Evolutionary conservation across 257 asterid species (phyloP).

Genomic region (Solanum chilense): DNA sequence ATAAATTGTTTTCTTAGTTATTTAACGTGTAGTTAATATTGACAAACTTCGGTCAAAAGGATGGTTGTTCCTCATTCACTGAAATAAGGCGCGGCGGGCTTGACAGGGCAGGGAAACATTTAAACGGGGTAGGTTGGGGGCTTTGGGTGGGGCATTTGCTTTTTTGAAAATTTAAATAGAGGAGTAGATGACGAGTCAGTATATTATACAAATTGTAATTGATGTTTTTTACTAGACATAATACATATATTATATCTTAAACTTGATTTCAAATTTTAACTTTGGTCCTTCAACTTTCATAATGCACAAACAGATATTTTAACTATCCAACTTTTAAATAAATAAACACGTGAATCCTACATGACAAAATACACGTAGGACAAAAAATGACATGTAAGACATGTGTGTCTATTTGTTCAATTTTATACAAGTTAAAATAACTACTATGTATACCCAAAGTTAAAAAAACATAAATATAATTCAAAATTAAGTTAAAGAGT

Average conservation of each 20-base stretch:
- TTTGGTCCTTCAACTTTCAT: no score
- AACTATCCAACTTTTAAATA: no score
- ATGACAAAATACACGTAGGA: no score
- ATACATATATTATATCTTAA: no score
- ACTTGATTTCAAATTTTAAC: no score
- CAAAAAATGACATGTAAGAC: no score
- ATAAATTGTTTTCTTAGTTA: not conserved
- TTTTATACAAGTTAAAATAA: no score
- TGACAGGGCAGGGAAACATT: not conserved
- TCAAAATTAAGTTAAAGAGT: fast-evolving
- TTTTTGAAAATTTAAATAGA: not conserved
- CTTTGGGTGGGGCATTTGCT: not conserved
- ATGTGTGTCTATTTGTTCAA: no score
- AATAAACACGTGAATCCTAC: no score
- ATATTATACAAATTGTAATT: not conserved
- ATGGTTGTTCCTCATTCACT: not conserved
- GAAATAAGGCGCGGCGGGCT: not conserved
- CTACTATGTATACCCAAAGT: no score
- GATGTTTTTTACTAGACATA: not conserved
- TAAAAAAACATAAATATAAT: no score
- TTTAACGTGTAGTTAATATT: not conserved
- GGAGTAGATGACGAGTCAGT: not conserved
- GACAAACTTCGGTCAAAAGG: not conserved
- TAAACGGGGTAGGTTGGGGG: not conserved
- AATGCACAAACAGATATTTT: no score